These are phyloP conservation scores for Scutellaria baicalensis DNA, from an alignment of 257 asterid species.

Conservation along the genomic window DNA sequence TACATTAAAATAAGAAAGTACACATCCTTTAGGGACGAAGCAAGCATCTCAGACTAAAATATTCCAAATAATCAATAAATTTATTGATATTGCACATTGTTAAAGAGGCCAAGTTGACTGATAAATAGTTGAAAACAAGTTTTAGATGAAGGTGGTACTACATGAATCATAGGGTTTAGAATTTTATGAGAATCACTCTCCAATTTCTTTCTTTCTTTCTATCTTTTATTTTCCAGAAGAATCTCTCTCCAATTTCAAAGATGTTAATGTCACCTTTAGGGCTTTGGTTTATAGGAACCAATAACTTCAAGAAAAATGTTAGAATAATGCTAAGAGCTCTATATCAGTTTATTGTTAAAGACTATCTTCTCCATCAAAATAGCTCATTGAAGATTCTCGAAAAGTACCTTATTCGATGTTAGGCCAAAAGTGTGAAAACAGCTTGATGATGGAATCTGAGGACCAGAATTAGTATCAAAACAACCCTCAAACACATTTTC, in stretches of 20 bases:
- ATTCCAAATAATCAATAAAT: background rate
- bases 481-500: conserved; percentile 38
- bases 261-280: too few relatives aligned
- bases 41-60: background rate
- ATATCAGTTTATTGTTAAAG: background rate
- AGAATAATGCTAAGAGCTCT: too few relatives aligned
- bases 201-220: too few relatives aligned
- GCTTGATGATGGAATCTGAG: conserved; percentile 38
- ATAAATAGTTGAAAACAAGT: background rate
- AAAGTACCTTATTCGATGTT: conserved; percentile 53
- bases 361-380: conserved; percentile 1
- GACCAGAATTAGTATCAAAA: conserved; percentile 32
- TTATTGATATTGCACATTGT: background rate
- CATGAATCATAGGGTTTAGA: background rate
- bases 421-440: conserved; percentile 42
- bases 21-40: too few relatives aligned
- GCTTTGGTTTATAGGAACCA: too few relatives aligned
- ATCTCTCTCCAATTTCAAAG: too few relatives aligned
- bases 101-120: background rate
- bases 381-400: background rate
- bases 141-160: background rate
- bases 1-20: too few relatives aligned
- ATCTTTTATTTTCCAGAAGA: too few relatives aligned
- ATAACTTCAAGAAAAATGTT: too few relatives aligned
- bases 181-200: too few relatives aligned